A percentile compares a stretch with the other conserved stretches of the same genome.
Evolutionary conservation across 2,329 filamentous ascomycete genomes (phyloP).

Genomic region (Eurotiales sp.): DNA sequence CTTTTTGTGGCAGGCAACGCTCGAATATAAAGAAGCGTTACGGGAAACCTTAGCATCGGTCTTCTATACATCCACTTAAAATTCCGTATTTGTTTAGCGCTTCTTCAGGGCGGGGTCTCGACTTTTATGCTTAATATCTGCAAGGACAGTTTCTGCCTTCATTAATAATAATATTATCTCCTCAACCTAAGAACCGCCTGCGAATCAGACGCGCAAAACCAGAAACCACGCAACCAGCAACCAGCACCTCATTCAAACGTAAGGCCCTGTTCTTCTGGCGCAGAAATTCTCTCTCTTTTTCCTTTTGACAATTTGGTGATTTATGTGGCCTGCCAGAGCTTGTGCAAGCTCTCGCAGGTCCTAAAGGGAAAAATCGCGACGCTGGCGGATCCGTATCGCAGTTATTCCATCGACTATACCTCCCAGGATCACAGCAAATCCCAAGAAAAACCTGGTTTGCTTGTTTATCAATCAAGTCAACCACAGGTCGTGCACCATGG

Average conservation of each 20-base stretch:
- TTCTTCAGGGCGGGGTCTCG: constrained; percentile 16
- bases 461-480: constrained; percentile 56
- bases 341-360: constrained; percentile 65
- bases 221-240: constrained; percentile 3
- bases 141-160: constrained; percentile 12
- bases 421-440: constrained; percentile 62
- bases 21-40: constrained; percentile 1
- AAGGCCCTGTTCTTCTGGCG: constrained; percentile 1
- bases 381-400: constrained; percentile 72
- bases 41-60: constrained; percentile 5
- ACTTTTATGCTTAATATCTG: constrained; percentile 16
- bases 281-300: background rate
- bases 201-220: constrained; percentile 10
- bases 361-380: constrained; percentile 67
- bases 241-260: background rate
- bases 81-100: constrained; percentile 11
- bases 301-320: constrained; percentile 14
- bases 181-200: constrained; percentile 7
- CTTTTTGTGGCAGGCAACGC: background rate
- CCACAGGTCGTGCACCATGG: constrained; percentile 34
- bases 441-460: constrained; percentile 61
- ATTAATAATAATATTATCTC: constrained; percentile 13
- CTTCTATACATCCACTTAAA: constrained; percentile 9
- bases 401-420: constrained; percentile 73
- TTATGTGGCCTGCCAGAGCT: constrained; percentile 61